phyloP scores from a whole-genome alignment of 129 eudicot genomes.

The Smallanthus sonchifolius region DNA sequence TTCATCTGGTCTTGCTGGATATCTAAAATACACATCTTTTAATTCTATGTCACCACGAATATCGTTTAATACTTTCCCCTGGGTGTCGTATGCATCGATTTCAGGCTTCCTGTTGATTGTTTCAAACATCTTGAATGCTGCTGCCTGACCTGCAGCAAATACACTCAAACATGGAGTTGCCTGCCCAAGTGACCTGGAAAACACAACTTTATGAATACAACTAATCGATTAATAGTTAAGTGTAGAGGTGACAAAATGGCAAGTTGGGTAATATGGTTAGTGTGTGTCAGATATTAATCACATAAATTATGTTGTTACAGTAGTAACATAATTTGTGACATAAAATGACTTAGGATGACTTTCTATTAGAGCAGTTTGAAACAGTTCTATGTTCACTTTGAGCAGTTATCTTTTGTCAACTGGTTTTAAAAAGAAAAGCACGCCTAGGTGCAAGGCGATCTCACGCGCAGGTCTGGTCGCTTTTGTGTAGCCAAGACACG shows the following conservation, averaged over 20 bases:
- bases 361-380: too few relatives aligned
- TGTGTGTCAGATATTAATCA: not conserved
- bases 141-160: conserved; percentile 68
- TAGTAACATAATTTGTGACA: too few relatives aligned
- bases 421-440: too few relatives aligned
- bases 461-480: too few relatives aligned
- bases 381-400: too few relatives aligned
- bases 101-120: conserved; percentile 66
- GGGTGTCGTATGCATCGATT: conserved; percentile 59
- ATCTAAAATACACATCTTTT: conserved; percentile 59
- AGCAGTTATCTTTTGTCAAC: too few relatives aligned
- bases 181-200: conserved; percentile 67
- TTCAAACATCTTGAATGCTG: conserved; percentile 83
- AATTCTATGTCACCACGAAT: conserved; percentile 62
- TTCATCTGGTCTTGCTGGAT: conserved; percentile 71
- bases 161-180: conserved; percentile 77
- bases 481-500: too few relatives aligned
- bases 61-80: conserved; percentile 45
- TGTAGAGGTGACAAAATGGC: not conserved
- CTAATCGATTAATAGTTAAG: not conserved
- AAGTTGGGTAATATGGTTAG: not conserved
- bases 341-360: too few relatives aligned
- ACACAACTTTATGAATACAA: not conserved
- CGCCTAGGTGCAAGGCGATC: too few relatives aligned
- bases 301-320: too few relatives aligned